Conservation (phyloP, 2,329 filamentous ascomycete genomes). For the Bimuria novae-zelandiae region DNA sequence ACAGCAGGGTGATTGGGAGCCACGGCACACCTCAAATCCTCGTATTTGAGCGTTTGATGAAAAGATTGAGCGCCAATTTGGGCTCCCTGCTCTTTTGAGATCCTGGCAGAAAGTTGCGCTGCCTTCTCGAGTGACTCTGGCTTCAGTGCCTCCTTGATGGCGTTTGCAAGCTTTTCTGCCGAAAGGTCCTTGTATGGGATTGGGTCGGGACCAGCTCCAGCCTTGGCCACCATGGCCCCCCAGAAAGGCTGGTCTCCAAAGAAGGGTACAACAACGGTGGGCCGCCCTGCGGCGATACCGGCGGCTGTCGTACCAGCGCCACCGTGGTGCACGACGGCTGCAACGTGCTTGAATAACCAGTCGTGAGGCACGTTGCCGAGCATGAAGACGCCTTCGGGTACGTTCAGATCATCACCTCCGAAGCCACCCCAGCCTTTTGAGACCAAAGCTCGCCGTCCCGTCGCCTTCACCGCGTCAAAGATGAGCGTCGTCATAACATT, state of each 20-base stretch:
- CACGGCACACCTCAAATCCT: slow-evolving; percentile 43
- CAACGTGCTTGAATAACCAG: slow-evolving; percentile 83
- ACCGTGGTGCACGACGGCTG: slow-evolving; percentile 83
- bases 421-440: slow-evolving; percentile 90
- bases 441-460: slow-evolving; percentile 76
- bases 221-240: slow-evolving; percentile 48
- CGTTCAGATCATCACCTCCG: slow-evolving; percentile 64
- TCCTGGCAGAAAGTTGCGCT: slow-evolving; percentile 44
- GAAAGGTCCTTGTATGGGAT: slow-evolving; percentile 47
- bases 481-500: slow-evolving; percentile 49
- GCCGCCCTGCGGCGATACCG: slow-evolving; percentile 78
- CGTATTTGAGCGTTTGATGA: slow-evolving; percentile 46
- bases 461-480: slow-evolving; percentile 51
- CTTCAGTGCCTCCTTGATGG: slow-evolving; percentile 45
- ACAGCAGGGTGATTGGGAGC: slow-evolving; percentile 40
- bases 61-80: slow-evolving; percentile 45
- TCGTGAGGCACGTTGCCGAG: slow-evolving; percentile 86
- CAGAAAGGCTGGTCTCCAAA: slow-evolving; percentile 56
- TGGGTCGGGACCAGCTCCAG: slow-evolving; percentile 48
- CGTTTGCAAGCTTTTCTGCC: slow-evolving; percentile 44
- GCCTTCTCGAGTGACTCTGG: slow-evolving; percentile 44
- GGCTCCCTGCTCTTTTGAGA: slow-evolving; percentile 43
- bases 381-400: slow-evolving; percentile 81
- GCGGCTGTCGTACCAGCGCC: slow-evolving; percentile 87
- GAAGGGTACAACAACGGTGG: slow-evolving; percentile 84